Percentiles rank a stretch among this genome's conserved stretches.
Conservation (phyloP, 2,329 filamentous ascomycete species). For the Phaeomoniella chlamydospora region DNA sequence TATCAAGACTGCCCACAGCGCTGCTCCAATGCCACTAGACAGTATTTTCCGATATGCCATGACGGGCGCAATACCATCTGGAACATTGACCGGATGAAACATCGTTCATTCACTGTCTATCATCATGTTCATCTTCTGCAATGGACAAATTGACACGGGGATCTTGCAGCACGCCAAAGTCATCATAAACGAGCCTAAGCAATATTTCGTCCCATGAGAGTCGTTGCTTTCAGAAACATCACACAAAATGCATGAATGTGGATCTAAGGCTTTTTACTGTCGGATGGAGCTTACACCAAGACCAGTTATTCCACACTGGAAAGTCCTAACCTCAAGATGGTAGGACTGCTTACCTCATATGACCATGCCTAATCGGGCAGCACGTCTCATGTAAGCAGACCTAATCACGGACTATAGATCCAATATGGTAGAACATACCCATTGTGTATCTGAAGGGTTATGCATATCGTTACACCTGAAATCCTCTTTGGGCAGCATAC, state of each 20-base stretch:
- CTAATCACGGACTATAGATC: too few species aligned
- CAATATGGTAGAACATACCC: too few species aligned
- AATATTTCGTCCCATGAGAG: background rate
- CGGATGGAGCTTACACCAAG: too few species aligned
- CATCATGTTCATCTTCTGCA: background rate
- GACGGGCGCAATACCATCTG: slow-evolving; percentile 25
- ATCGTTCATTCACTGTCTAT: background rate
- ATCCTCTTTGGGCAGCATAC: too few species aligned
- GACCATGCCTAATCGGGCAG: too few species aligned
- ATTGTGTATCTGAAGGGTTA: too few species aligned
- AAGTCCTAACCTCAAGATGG: too few species aligned
- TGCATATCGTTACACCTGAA: too few species aligned
- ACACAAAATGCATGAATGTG: background rate
- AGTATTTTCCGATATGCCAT: slow-evolving; percentile 36
- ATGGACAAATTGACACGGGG: background rate
- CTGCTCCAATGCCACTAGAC: slow-evolving; percentile 25
- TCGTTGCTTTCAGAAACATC: background rate
- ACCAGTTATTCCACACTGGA: too few species aligned
- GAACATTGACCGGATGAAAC: background rate
- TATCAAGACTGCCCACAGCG: slow-evolving; percentile 11
- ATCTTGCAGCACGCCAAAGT: background rate
- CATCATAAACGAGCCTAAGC: background rate
- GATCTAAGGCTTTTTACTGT: too few species aligned
- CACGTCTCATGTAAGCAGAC: too few species aligned
- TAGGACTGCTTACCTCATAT: too few species aligned